Conservation (phyloP, 371 early-diverging fungal species). For the Choanephora cucurbitarum region DNA sequence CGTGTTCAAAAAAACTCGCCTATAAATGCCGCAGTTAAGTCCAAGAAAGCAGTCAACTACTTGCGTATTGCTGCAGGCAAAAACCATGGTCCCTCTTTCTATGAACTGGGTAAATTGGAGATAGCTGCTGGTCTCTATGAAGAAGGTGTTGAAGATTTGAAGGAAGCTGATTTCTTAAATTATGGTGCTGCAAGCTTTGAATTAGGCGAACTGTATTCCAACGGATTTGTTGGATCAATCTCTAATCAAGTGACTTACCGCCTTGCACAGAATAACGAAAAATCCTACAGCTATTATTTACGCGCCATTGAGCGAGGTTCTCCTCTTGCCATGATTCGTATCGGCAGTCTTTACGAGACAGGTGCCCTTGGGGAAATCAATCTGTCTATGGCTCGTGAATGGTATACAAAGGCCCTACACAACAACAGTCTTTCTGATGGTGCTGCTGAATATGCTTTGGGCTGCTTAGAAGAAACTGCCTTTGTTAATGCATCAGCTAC, state of each 20-base stretch:
- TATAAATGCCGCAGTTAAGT: slow-evolving; percentile 2
- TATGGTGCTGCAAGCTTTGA: slow-evolving; percentile 19
- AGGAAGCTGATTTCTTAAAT: slow-evolving; percentile 22
- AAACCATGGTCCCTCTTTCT: slow-evolving; percentile 23
- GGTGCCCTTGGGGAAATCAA: slow-evolving; percentile 6
- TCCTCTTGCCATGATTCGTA: slow-evolving; percentile 10
- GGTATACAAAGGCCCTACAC: slow-evolving; percentile 12
- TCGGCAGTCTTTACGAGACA: slow-evolving; percentile 20
- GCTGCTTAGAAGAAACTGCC: slow-evolving; percentile 20
- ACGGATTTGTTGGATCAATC: slow-evolving; percentile 16
- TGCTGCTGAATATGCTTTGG: slow-evolving; percentile 24
- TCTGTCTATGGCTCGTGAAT: slow-evolving; percentile 5
- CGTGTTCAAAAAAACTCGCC: neutral
- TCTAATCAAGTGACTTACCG: slow-evolving; percentile 5
- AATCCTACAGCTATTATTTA: slow-evolving; percentile 5
- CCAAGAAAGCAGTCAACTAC: slow-evolving; percentile 9
- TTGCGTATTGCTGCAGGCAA: slow-evolving; percentile 20
- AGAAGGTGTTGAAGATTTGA: slow-evolving; percentile 24
- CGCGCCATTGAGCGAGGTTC: slow-evolving; percentile 2
- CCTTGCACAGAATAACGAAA: slow-evolving; percentile 1
- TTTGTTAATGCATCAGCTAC: neutral
- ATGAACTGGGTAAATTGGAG: slow-evolving; percentile 18
- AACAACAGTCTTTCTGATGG: slow-evolving; percentile 7
- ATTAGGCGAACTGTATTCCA: slow-evolving; percentile 17
- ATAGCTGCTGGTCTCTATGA: slow-evolving; percentile 18